phyloP scores from a whole-genome alignment of 345 rosid genomes.

The Aquilaria malaccensis region DNA sequence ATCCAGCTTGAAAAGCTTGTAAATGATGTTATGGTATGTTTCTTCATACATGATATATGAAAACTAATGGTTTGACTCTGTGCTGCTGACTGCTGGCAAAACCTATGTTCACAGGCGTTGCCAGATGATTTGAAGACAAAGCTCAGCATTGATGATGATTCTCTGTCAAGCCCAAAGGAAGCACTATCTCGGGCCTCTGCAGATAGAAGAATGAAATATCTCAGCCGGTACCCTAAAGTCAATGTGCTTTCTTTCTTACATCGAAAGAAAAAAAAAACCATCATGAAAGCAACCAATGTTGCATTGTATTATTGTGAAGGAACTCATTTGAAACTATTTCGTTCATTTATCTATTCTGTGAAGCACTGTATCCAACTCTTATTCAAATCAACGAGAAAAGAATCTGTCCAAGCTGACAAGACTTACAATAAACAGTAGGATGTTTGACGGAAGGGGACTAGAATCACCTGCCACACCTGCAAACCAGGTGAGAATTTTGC shows the following conservation, averaged over 20 bases:
- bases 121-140: conserved; percentile 94
- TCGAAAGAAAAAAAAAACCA: neutral
- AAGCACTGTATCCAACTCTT: conserved; percentile 67
- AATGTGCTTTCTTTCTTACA: conserved; percentile 4
- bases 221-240: conserved; percentile 63
- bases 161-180: conserved; percentile 89
- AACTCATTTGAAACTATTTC: neutral
- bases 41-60: conserved; percentile 6
- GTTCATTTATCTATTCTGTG: conserved; percentile 7
- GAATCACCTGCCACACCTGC: conserved; percentile 62
- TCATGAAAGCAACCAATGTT: neutral
- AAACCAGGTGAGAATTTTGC: conserved; percentile 50
- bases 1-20: conserved; percentile 97
- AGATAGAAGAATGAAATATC: conserved; percentile 84
- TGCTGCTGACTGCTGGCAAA: conserved; percentile 19
- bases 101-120: conserved; percentile 56
- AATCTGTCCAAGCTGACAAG: conserved; percentile 62
- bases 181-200: conserved; percentile 96
- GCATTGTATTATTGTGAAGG: neutral
- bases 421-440: conserved; percentile 67
- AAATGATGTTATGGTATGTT: conserved; percentile 89
- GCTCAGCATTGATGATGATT: conserved; percentile 90
- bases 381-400: conserved; percentile 63
- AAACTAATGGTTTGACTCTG: conserved; percentile 6
- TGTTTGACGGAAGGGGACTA: conserved; percentile 63